Percentiles rank a stretch among this genome's conserved stretches.
Evolutionary conservation across 345 rosid species (phyloP).

Genomic region (Turnera subulata): DNA sequence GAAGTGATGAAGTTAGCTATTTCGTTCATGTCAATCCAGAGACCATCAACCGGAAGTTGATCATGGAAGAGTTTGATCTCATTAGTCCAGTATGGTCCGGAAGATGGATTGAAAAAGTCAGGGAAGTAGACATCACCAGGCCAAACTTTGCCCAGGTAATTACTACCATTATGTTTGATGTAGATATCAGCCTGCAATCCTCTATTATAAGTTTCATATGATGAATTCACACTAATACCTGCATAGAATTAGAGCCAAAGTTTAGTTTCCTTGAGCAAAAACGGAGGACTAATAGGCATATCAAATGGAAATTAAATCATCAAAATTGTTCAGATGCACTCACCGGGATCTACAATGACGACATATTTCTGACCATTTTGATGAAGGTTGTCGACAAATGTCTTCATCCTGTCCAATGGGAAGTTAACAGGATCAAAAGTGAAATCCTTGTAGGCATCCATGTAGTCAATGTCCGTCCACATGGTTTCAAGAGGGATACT

Average conservation of each 20-base stretch:
- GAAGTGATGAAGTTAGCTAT: slow-evolving; percentile 55
- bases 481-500: slow-evolving; percentile 59
- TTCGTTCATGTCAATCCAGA: slow-evolving; percentile 89
- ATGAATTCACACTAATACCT: slow-evolving; percentile 53
- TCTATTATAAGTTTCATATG: slow-evolving; percentile 50
- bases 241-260: too few relatives aligned
- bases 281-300: too few relatives aligned
- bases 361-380: slow-evolving; percentile 57
- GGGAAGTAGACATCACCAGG: slow-evolving; percentile 68
- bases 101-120: slow-evolving; percentile 53
- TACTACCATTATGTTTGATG: slow-evolving; percentile 49
- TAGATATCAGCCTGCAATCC: slow-evolving; percentile 58
- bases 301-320: too few relatives aligned
- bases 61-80: slow-evolving; percentile 53
- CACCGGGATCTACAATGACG: slow-evolving; percentile 64
- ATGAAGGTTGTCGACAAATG: slow-evolving; percentile 42
- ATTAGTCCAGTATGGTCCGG: slow-evolving; percentile 42
- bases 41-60: slow-evolving; percentile 51
- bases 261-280: too few relatives aligned
- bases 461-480: slow-evolving; percentile 82
- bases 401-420: slow-evolving; percentile 41
- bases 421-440: slow-evolving; percentile 66
- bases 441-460: slow-evolving; percentile 65
- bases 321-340: not conserved
- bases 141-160: slow-evolving; percentile 67